phyloP scores from a whole-genome alignment of 257 asterid species.

The Solanum clarkiae region DNA sequence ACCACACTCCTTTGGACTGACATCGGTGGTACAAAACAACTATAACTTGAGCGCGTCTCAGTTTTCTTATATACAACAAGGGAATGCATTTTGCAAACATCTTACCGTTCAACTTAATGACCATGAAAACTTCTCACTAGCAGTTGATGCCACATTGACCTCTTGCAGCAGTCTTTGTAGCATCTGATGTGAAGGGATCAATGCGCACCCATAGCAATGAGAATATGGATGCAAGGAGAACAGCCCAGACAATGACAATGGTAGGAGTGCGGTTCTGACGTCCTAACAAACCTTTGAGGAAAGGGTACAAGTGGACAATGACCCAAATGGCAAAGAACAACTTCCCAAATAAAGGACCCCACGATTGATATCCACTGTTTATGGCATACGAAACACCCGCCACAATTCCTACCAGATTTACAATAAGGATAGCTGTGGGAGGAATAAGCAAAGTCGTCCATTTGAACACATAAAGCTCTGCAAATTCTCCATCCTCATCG shows the following conservation, averaged over 20 bases:
- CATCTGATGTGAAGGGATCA: conserved; percentile 63
- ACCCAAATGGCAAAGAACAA: conserved; percentile 84
- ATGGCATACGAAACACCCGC: conserved; percentile 84
- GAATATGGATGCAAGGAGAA: conserved; percentile 86
- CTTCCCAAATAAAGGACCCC: conserved; percentile 85
- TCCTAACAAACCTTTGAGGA: conserved; percentile 82
- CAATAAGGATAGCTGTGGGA: conserved; percentile 70
- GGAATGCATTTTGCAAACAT: not conserved
- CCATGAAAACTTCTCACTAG: conserved; percentile 5
- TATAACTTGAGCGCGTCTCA: not conserved
- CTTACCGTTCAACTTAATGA: not conserved
- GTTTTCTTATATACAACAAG: conserved; percentile 1
- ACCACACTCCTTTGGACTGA: not conserved
- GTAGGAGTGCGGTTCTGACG: conserved; percentile 89
- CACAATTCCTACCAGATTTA: conserved; percentile 75
- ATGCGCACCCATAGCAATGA: conserved; percentile 85
- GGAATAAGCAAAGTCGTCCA: conserved; percentile 88
- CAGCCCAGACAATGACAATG: conserved; percentile 86
- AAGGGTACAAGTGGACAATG: conserved; percentile 77
- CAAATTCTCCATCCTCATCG: conserved; percentile 67
- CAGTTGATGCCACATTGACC: conserved; percentile 82
- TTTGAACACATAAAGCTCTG: conserved; percentile 73
- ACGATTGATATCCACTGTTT: conserved; percentile 84
- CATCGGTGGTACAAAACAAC: not conserved
- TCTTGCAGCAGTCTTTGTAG: conserved; percentile 31